A percentile compares a stretch with the other conserved stretches of the same genome.
These are phyloP conservation scores for Periconia macrospinosa DNA, from an alignment of 2,329 filamentous ascomycete species.

Conservation along the genomic window DNA sequence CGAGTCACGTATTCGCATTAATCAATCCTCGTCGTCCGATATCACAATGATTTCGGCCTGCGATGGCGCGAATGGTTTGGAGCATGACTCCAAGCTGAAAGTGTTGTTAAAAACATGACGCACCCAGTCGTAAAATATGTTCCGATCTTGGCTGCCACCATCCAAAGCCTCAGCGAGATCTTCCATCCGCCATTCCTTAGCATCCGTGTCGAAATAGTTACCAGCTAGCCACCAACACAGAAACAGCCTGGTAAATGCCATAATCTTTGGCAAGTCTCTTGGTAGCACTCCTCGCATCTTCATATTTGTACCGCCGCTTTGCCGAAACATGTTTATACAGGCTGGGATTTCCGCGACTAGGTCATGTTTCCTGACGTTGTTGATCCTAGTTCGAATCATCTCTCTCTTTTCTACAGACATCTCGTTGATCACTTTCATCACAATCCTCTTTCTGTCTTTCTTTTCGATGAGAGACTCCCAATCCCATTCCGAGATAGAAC, in stretches of 20 bases:
- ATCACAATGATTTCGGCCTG: constrained; percentile 32
- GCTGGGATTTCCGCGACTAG: constrained; percentile 26
- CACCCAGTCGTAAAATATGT: constrained; percentile 31
- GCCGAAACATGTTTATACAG: constrained; percentile 26
- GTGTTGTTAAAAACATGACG: constrained; percentile 23
- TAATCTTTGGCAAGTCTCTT: constrained; percentile 27
- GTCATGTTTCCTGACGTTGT: constrained; percentile 15
- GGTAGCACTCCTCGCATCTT: constrained; percentile 30
- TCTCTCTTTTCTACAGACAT: constrained; percentile 25
- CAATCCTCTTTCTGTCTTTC: constrained; percentile 47
- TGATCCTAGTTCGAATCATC: constrained; percentile 22
- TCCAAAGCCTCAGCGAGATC: constrained; percentile 19
- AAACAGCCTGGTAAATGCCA: constrained; percentile 31
- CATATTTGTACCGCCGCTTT: constrained; percentile 4
- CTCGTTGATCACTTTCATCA: constrained; percentile 47
- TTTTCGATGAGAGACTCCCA: constrained; percentile 42
- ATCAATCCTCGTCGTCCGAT: constrained; percentile 25
- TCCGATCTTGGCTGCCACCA: constrained; percentile 13
- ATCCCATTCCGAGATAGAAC: constrained; percentile 29
- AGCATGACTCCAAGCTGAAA: constrained; percentile 25
- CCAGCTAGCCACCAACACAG: constrained; percentile 38
- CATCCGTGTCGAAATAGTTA: constrained; percentile 18
- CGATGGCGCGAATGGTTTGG: constrained; percentile 21
- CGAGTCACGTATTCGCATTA: background rate
- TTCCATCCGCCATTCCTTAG: constrained; percentile 12